A percentile compares a stretch with the other conserved stretches of the same genome.
Conservation (phyloP, 2,329 filamentous ascomycete species). For the Amauroascus verrucosus region DNA sequence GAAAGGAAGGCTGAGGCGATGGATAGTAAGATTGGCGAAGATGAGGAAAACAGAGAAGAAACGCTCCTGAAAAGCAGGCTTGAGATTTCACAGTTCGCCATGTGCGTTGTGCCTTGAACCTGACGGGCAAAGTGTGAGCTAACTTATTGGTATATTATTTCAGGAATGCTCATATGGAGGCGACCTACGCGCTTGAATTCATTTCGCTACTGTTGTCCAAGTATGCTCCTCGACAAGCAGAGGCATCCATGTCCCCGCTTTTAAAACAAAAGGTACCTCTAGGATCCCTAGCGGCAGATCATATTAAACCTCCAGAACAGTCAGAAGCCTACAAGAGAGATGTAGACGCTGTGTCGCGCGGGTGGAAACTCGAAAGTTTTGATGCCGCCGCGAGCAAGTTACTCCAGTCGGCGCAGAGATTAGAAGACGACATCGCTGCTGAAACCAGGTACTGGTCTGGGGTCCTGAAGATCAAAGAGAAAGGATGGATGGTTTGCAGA, state of each 20-base stretch:
- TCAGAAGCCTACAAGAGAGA: slow-evolving; percentile 48
- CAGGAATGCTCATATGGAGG: slow-evolving; percentile 38
- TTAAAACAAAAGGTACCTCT: slow-evolving; percentile 62
- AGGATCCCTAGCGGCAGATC: slow-evolving; percentile 61
- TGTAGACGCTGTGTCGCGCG: slow-evolving; percentile 45
- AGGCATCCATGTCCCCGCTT: slow-evolving; percentile 57
- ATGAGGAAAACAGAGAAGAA: slow-evolving; percentile 33
- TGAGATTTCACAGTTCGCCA: slow-evolving; percentile 37
- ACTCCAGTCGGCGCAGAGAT: slow-evolving; percentile 56
- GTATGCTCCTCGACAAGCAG: slow-evolving; percentile 59
- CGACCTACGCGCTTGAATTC: slow-evolving; percentile 64
- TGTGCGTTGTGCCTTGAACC: slow-evolving; percentile 23
- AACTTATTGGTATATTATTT: slow-evolving; percentile 11
- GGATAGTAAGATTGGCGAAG: slow-evolving; percentile 32
- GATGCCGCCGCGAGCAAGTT: slow-evolving; percentile 64
- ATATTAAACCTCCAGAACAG: slow-evolving; percentile 51
- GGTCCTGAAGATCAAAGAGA: slow-evolving; percentile 66
- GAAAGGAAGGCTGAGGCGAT: slow-evolving; percentile 41
- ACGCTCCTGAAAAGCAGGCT: slow-evolving; percentile 35
- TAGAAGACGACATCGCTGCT: slow-evolving; percentile 65
- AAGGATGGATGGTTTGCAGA: slow-evolving; percentile 76
- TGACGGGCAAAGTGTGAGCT: neutral
- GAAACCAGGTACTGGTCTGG: slow-evolving; percentile 88
- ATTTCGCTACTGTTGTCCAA: slow-evolving; percentile 77
- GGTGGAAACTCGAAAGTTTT: slow-evolving; percentile 70